Conservation (phyloP, 179 eudicot species). For the Corrigiola litoralis region DNA sequence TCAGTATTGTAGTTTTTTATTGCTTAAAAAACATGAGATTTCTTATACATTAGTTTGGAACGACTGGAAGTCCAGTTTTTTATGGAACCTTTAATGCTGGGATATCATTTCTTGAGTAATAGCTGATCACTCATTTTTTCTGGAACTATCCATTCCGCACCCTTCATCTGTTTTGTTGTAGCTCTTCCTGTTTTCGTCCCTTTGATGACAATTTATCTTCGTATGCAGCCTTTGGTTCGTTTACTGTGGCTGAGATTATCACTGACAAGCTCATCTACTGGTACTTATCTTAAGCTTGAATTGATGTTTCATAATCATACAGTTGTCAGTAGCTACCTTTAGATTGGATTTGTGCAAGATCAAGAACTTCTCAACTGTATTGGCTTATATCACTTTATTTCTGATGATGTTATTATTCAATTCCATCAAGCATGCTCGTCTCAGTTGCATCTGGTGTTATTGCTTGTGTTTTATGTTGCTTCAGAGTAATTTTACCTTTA, state of each 20-base stretch:
- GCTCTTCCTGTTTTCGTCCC: not conserved
- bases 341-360: not conserved
- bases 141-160: not conserved
- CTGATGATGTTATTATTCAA: too few relatives aligned
- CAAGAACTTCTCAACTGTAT: not conserved
- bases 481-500: too few relatives aligned
- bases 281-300: conserved; percentile 36
- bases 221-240: conserved; percentile 88
- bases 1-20: too few relatives aligned
- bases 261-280: conserved; percentile 85
- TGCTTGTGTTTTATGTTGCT: too few relatives aligned
- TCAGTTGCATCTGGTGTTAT: too few relatives aligned
- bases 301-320: not conserved
- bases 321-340: not conserved
- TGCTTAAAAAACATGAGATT: too few relatives aligned
- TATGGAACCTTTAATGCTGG: not conserved
- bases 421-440: too few relatives aligned
- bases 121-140: not conserved
- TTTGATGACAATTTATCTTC: conserved; percentile 5
- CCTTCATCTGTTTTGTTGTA: not conserved
- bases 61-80: not conserved
- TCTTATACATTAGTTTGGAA: not conserved
- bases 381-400: not conserved
- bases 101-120: not conserved
- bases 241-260: conserved; percentile 67